Evolutionary conservation across 768 basidiomycete species (phyloP).

Genomic region (Kwoniella dejecticola): DNA sequence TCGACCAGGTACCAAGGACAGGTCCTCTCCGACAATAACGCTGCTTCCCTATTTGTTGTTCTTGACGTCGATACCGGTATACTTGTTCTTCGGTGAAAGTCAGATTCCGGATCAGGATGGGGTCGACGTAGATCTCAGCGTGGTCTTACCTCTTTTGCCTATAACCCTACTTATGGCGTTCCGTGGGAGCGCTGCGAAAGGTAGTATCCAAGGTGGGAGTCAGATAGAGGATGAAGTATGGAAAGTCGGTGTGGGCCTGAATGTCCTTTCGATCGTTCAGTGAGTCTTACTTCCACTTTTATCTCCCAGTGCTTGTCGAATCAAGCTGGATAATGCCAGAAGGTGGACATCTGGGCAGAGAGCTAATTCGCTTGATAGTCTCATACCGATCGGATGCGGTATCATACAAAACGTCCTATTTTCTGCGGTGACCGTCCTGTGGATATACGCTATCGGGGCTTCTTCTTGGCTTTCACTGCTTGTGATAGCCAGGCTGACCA

Average conservation of each 20-base stretch:
- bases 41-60: conserved; percentile 80
- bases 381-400: background rate
- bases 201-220: conserved; percentile 46
- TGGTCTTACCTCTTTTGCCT: conserved; percentile 81
- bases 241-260: conserved; percentile 71
- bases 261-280: conserved; percentile 88
- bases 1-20: conserved; percentile 10
- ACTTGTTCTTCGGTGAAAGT: conserved; percentile 76
- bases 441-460: conserved; percentile 4
- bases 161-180: conserved; percentile 68
- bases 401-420: background rate
- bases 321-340: too few species aligned
- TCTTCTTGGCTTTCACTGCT: background rate
- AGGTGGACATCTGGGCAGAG: too few species aligned
- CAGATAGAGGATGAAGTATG: conserved; percentile 61
- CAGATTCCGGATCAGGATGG: too few species aligned
- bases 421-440: background rate
- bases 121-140: conserved; percentile 62
- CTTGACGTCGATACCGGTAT: conserved; percentile 84
- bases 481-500: conserved; percentile 50
- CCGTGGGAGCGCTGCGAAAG: conserved; percentile 26
- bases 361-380: background rate
- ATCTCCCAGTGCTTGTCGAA: too few species aligned
- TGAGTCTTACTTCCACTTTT: too few species aligned
- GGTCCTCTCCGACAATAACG: conserved; percentile 63